These are phyloP conservation scores for Chlamydomonas sp. DNA, from an alignment of 139 green algal genomes.

Conservation along the genomic window DNA sequence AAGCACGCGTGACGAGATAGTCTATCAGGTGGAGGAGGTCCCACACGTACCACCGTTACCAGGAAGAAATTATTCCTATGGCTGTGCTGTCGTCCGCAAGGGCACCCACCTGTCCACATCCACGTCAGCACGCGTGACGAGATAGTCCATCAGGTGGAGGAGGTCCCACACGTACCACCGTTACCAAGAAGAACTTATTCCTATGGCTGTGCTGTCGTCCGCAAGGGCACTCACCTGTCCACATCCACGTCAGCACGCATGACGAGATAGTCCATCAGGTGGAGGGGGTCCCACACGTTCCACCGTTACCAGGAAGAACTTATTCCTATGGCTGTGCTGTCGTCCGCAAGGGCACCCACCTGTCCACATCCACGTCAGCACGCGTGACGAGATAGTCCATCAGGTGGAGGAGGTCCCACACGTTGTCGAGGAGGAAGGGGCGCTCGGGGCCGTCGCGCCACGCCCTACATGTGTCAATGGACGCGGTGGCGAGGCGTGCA, in stretches of 20 bases:
- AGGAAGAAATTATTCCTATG: too few relatives aligned
- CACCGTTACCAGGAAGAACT: too few relatives aligned
- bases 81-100: too few relatives aligned
- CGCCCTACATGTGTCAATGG: conserved; percentile 9
- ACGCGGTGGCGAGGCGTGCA: too few relatives aligned
- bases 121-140: conserved; percentile 43
- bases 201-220: too few relatives aligned
- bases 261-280: conserved; percentile 56
- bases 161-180: conserved; percentile 68
- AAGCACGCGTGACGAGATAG: conserved; percentile 34
- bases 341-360: too few relatives aligned
- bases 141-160: conserved; percentile 49
- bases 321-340: too few relatives aligned
- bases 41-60: too few relatives aligned
- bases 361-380: conserved; percentile 63
- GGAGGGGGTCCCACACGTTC: conserved; percentile 63
- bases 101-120: too few relatives aligned
- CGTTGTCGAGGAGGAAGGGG: conserved; percentile 65
- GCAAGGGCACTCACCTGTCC: too few relatives aligned
- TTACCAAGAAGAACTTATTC: too few relatives aligned
- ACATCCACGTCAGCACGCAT: conserved; percentile 54
- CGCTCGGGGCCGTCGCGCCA: conserved; percentile 34
- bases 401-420: conserved; percentile 61
- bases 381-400: conserved; percentile 52
- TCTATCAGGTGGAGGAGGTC: conserved; percentile 57